A percentile compares a stretch with the other conserved stretches of the same genome.
These are phyloP conservation scores for Scheffersomyces illinoinensis DNA, from an alignment of 1,139 yeast species.

Conservation along the genomic window DNA sequence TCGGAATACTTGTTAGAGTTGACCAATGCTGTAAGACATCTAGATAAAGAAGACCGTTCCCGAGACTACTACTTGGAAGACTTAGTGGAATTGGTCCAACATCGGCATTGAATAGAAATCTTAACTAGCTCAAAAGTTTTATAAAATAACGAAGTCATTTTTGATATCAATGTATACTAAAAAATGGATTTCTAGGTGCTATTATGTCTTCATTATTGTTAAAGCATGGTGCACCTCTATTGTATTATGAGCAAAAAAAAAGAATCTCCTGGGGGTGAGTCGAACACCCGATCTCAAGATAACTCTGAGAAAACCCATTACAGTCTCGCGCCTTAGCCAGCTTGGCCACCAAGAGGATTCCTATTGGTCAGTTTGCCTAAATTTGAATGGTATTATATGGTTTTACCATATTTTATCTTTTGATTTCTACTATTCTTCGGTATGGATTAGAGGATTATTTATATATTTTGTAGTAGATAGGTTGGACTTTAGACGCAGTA, in stretches of 20 bases:
- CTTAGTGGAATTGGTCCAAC: conserved; percentile 18
- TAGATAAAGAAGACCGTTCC: conserved; percentile 37
- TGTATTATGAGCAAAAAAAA: conserved; percentile 20
- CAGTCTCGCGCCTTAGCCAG: conserved; percentile 85
- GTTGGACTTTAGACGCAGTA: not conserved
- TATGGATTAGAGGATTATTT: not conserved
- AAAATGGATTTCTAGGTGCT: too few species aligned
- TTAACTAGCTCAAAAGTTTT: not conserved
- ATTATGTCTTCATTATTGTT: not conserved
- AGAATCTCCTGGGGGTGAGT: conserved; percentile 77
- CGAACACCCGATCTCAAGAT: conserved; percentile 87
- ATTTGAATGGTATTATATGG: not conserved
- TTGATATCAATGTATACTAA: too few species aligned
- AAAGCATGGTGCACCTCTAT: not conserved
- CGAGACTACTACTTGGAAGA: conserved; percentile 42
- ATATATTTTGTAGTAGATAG: not conserved
- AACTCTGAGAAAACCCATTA: conserved; percentile 50
- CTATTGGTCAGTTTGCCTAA: conserved; percentile 1
- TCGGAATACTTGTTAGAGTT: conserved; percentile 65
- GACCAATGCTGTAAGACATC: conserved; percentile 50
- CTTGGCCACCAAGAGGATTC: conserved; percentile 70
- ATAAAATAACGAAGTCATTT: not conserved
- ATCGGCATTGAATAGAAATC: not conserved
- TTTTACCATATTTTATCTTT: too few species aligned
- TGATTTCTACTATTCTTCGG: not conserved